These are phyloP conservation scores for Boletellus ananas DNA, from an alignment of 768 basidiomycete species.

Conservation along the genomic window DNA sequence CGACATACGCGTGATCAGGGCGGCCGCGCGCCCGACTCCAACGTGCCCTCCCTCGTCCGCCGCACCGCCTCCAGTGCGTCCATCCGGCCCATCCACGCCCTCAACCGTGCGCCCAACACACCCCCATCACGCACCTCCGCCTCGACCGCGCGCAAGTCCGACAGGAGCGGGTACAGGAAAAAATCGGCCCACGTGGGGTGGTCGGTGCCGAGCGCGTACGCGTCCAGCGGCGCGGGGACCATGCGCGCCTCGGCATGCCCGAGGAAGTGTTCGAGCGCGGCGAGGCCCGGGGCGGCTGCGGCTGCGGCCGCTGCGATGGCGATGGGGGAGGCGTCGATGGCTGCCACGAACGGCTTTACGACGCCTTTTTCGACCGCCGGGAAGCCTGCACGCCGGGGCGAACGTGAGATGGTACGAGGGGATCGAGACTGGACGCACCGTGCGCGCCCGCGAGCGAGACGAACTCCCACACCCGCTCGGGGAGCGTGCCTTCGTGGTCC, in stretches of 20 bases:
- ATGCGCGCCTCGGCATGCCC: conserved; percentile 17
- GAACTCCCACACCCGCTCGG: conserved; percentile 34
- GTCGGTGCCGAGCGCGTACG: conserved; percentile 27
- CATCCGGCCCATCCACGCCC: conserved; percentile 26
- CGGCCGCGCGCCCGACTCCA: not conserved
- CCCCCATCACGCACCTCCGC: no score
- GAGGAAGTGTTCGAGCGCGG: conserved; percentile 16
- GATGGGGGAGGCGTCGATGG: conserved; percentile 12
- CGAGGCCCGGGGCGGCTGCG: conserved; percentile 10
- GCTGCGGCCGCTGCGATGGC: no score
- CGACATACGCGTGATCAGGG: no score
- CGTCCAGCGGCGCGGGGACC: conserved; percentile 16
- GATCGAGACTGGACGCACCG: conserved; percentile 9
- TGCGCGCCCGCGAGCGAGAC: conserved; percentile 23
- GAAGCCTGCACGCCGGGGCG: conserved; percentile 18
- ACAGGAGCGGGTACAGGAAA: conserved; percentile 29
- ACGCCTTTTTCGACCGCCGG: conserved; percentile 28
- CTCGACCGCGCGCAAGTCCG: conserved; percentile 24
- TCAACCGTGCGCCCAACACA: conserved; percentile 22
- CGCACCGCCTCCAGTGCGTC: conserved; percentile 21
- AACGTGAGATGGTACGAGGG: no score
- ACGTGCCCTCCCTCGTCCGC: conserved; percentile 23
- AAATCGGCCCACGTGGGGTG: conserved; percentile 32
- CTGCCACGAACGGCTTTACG: conserved; percentile 31
- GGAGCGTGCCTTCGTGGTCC: conserved; percentile 15